Conservation (phyloP, 2,329 filamentous ascomycete species). For the Waltergamsia citrina region DNA sequence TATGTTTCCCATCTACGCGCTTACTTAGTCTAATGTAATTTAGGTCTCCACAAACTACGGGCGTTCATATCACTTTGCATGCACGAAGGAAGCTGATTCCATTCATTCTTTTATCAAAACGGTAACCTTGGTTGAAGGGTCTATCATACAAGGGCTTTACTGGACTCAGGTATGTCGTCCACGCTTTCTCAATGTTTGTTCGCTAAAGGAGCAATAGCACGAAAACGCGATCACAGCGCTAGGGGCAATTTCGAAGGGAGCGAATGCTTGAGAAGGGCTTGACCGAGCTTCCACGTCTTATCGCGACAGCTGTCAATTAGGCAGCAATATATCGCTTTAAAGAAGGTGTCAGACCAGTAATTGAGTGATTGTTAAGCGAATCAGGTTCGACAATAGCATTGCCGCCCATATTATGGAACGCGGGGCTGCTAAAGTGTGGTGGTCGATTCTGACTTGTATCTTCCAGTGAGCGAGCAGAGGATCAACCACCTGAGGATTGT, state of each 20-base stretch:
- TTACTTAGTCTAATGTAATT: slow-evolving; percentile 2
- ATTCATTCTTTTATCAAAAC: slow-evolving; percentile 3
- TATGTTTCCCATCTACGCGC: slow-evolving; percentile 3
- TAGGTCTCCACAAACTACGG: slow-evolving; percentile 7
- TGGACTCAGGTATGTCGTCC: slow-evolving; percentile 7
- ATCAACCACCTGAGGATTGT: no score
- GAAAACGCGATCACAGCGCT: slow-evolving; percentile 6
- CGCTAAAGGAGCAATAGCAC: slow-evolving; percentile 7
- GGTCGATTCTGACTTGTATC: no score
- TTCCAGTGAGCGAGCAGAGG: no score
- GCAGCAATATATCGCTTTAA: no score
- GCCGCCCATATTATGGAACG: no score
- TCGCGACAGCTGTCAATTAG: no score
- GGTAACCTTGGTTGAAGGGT: slow-evolving; percentile 6
- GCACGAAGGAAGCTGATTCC: neutral
- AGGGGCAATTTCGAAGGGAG: slow-evolving; percentile 7
- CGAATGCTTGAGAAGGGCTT: no score
- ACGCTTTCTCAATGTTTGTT: neutral
- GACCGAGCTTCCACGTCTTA: no score
- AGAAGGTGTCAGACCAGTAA: no score
- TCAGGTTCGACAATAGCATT: no score
- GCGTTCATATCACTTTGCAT: slow-evolving; percentile 6
- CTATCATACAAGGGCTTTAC: slow-evolving; percentile 6
- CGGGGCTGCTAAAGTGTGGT: no score
- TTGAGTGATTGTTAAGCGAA: no score